A percentile compares a stretch with the other conserved stretches of the same genome.
These are phyloP conservation scores for Hyaloscypha hepaticicola DNA, from an alignment of 495 filamentous ascomycete genomes.

Conservation along the genomic window DNA sequence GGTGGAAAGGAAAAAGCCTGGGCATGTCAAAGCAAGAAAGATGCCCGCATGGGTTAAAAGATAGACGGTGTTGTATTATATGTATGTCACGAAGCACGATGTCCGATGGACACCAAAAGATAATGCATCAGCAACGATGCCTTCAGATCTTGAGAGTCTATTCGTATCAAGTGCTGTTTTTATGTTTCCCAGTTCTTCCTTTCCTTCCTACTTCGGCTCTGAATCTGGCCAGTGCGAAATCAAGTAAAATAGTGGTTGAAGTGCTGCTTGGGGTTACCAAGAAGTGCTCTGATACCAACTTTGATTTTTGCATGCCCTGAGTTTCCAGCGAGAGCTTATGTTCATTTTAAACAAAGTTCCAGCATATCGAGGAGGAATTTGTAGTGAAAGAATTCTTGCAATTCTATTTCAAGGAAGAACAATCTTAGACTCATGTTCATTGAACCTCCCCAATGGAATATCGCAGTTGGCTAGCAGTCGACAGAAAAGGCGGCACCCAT, in stretches of 20 bases:
- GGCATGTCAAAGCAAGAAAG: constrained; percentile 93
- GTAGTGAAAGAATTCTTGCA: too few species aligned
- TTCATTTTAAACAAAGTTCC: too few species aligned
- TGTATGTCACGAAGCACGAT: constrained; percentile 15
- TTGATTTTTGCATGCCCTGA: too few species aligned
- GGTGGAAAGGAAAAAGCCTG: constrained; percentile 98
- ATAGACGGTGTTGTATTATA: constrained; percentile 39
- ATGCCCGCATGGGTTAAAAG: constrained; percentile 98
- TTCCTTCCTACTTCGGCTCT: background rate
- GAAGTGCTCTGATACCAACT: background rate
- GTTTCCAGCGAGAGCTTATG: too few species aligned
- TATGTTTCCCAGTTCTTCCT: background rate
- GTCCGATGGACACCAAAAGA: background rate
- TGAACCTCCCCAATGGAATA: too few species aligned
- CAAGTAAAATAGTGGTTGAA: background rate
- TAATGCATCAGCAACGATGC: background rate
- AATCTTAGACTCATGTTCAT: too few species aligned
- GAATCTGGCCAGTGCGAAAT: background rate
- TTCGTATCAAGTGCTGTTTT: background rate
- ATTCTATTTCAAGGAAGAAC: too few species aligned
- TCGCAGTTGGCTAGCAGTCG: too few species aligned
- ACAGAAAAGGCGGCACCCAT: too few species aligned
- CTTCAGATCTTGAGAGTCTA: background rate
- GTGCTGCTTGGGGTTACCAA: background rate
- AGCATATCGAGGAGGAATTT: too few species aligned